These are phyloP conservation scores for Vitis hybrid DNA, from an alignment of 177 flowering plant species.

Conservation along the genomic window DNA sequence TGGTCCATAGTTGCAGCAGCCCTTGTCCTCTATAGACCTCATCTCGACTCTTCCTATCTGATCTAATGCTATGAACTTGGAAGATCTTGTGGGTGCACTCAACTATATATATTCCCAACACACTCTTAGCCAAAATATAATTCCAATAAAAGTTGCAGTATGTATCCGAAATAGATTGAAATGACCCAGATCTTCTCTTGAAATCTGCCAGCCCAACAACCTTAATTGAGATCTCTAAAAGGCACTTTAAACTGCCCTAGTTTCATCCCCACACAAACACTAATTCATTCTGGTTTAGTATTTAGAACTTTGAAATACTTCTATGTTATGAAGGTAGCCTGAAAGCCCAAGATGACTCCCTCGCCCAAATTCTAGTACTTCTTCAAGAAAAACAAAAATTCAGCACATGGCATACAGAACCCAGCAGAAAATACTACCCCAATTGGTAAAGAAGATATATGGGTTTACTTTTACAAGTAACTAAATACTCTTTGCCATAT, in stretches of 20 bases:
- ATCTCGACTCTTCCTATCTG: conserved; percentile 23
- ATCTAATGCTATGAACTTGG: not conserved
- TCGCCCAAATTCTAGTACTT: not conserved
- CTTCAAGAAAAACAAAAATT: not conserved
- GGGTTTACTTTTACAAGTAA: not conserved
- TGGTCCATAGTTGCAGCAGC: conserved; percentile 47
- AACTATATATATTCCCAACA: too few species aligned
- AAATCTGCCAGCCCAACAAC: conserved; percentile 3
- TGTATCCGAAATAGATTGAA: not conserved
- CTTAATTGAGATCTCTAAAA: not conserved
- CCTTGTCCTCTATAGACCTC: conserved; percentile 73
- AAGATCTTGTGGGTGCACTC: not conserved
- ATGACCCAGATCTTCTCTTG: conserved; percentile 1
- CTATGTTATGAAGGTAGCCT: not conserved
- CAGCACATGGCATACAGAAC: not conserved
- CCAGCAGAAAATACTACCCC: not conserved
- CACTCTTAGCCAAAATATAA: not conserved
- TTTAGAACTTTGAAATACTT: not conserved
- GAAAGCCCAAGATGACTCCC: not conserved
- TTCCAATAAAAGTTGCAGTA: not conserved
- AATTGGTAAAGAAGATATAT: not conserved
- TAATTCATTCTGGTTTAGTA: not conserved
- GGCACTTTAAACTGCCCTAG: not conserved
- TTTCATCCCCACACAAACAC: conserved; percentile 3
- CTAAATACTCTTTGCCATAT: not conserved